phyloP scores from a whole-genome alignment of 1,284 basidiomycete species.

The Ustilago curta region DNA sequence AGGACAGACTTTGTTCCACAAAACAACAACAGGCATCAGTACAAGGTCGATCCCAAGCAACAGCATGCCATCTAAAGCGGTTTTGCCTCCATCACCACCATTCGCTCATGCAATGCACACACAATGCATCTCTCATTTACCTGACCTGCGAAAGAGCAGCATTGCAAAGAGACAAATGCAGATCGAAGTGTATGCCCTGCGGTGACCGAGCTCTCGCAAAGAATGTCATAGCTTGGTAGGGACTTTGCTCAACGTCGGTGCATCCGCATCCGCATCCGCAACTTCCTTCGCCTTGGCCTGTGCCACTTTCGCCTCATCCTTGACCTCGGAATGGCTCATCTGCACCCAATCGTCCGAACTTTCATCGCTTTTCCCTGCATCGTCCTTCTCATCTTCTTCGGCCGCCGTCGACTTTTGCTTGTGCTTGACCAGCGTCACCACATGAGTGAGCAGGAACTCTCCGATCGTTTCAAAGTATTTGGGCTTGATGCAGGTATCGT shows the following conservation, averaged over 20 bases:
- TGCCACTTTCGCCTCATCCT: slow-evolving; percentile 13
- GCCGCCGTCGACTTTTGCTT: slow-evolving; percentile 1
- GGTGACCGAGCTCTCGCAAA: too few relatives aligned
- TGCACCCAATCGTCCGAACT: slow-evolving; percentile 56
- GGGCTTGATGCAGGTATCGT: slow-evolving; percentile 65
- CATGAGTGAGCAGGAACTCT: slow-evolving; percentile 55
- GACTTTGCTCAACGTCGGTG: slow-evolving; percentile 33
- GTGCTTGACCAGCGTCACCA: slow-evolving; percentile 27
- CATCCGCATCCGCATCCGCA: slow-evolving; percentile 12
- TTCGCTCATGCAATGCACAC: too few relatives aligned
- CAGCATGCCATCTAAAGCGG: slow-evolving; percentile 23
- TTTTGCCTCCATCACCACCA: neutral
- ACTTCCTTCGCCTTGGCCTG: slow-evolving; percentile 4
- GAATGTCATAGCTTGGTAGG: slow-evolving; percentile 17
- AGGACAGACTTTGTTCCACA: neutral
- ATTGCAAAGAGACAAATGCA: neutral
- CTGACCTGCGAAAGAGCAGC: too few relatives aligned
- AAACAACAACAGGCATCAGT: slow-evolving; percentile 10
- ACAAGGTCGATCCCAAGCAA: slow-evolving; percentile 29
- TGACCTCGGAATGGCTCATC: slow-evolving; percentile 51
- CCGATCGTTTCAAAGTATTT: slow-evolving; percentile 64
- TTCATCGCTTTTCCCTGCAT: slow-evolving; percentile 17
- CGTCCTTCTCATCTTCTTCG: neutral
- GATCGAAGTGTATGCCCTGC: neutral
- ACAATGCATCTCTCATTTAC: too few relatives aligned